A percentile compares a stretch with the other conserved stretches of the same genome.
Conservation (phyloP, 2,329 filamentous ascomycete genomes). For the Fusarium marasasianum region DNA sequence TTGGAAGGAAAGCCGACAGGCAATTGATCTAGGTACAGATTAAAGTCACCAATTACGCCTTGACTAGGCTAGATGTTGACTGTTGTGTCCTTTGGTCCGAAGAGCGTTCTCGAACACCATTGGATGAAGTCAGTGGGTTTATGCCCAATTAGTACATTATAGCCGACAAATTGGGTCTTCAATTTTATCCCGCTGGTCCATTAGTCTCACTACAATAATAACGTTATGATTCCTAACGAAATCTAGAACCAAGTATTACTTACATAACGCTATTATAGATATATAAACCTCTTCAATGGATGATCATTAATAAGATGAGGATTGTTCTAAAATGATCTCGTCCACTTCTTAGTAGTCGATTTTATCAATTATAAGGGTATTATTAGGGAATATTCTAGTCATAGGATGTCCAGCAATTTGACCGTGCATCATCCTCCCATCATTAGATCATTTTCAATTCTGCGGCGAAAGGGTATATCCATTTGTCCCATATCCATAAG, state of each 20-base stretch:
- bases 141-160: background rate
- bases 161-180: background rate
- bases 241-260: background rate
- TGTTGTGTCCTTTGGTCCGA: slow-evolving; percentile 9
- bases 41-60: background rate
- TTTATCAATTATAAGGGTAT: background rate
- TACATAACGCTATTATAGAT: background rate
- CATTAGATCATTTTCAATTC: background rate
- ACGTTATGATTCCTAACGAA: background rate
- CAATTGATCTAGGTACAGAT: fast-evolving
- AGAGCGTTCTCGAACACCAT: background rate
- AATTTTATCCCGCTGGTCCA: background rate
- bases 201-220: background rate
- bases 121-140: background rate
- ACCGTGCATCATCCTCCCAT: background rate
- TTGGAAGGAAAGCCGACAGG: background rate
- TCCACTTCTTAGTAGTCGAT: background rate
- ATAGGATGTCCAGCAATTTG: background rate
- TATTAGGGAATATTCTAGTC: background rate
- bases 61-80: background rate
- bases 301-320: fast-evolving
- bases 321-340: too few relatives aligned
- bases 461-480: background rate
- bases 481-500: slow-evolving; percentile 13
- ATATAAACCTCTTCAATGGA: fast-evolving